These are phyloP conservation scores for Aspergillus phoenicis DNA, from an alignment of 2,329 filamentous ascomycete species.

Conservation along the genomic window DNA sequence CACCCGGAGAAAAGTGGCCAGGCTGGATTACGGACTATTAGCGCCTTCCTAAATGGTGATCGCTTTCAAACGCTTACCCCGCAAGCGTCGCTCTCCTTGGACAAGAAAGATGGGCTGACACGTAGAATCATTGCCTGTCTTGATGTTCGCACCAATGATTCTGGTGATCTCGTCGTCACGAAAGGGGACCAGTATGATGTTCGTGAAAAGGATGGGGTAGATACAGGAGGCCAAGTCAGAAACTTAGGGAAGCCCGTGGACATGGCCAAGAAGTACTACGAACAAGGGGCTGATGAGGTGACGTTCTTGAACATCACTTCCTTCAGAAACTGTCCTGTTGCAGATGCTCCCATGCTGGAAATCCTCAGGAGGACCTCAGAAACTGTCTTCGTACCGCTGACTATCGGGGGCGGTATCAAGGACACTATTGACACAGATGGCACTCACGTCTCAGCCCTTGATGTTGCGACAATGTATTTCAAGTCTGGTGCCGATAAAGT, in stretches of 20 bases:
- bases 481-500: conserved; percentile 96
- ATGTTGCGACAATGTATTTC: conserved; percentile 97
- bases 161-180: conserved; percentile 92
- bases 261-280: conserved; percentile 90
- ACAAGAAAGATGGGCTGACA: conserved; percentile 71
- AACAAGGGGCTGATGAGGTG: conserved; percentile 93
- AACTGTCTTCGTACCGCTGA: conserved; percentile 93
- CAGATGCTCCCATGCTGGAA: conserved; percentile 94
- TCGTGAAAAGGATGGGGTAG: conserved; percentile 73
- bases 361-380: conserved; percentile 82
- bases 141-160: conserved; percentile 91
- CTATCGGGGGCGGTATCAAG: conserved; percentile 91
- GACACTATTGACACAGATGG: conserved; percentile 90
- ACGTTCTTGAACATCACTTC: conserved; percentile 98
- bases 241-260: conserved; percentile 97
- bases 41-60: conserved; percentile 79
- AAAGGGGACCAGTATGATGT: conserved; percentile 99
- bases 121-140: conserved; percentile 92
- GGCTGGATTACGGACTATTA: conserved; percentile 80
- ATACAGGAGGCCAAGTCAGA: conserved; percentile 66
- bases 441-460: conserved; percentile 80
- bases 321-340: conserved; percentile 91
- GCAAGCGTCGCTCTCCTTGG: conserved; percentile 20
- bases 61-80: conserved; percentile 58
- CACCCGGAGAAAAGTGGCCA: conserved; percentile 96